Percentiles rank a stretch among this genome's conserved stretches.
Conservation (phyloP, 805 yeast genomes). For the Lachancea cidri region DNA sequence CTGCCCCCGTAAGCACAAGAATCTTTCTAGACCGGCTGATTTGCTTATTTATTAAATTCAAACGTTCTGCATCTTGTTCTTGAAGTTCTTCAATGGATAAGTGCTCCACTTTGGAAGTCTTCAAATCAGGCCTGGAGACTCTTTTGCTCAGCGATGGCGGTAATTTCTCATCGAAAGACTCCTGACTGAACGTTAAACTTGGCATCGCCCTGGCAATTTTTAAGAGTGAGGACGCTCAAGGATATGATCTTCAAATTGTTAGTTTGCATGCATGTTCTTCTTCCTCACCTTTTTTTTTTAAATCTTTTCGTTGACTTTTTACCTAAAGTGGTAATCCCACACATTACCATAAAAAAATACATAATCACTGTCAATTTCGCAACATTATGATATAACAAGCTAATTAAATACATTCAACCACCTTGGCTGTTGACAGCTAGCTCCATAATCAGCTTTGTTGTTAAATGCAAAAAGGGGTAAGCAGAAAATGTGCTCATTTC, state of each 20-base stretch:
- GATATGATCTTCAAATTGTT: too few relatives aligned
- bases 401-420: conserved; percentile 19
- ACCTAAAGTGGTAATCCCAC: background rate
- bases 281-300: background rate
- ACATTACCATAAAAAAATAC: background rate
- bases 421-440: conserved; percentile 88
- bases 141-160: conserved; percentile 7
- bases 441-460: conserved; percentile 92
- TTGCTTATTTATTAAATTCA: conserved; percentile 25
- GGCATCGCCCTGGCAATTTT: conserved; percentile 43
- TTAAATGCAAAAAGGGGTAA: conserved; percentile 88
- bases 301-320: background rate
- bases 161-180: conserved; percentile 10
- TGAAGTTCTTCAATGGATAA: background rate
- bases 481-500: conserved; percentile 90
- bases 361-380: background rate
- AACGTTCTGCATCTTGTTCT: conserved; percentile 4
- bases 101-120: conserved; percentile 4
- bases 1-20: conserved; percentile 88
- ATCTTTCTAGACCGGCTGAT: conserved; percentile 39
- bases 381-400: background rate
- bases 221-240: conserved; percentile 56
- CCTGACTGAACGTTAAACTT: conserved; percentile 8
- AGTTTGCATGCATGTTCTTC: too few relatives aligned
- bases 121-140: conserved; percentile 3